phyloP scores from a whole-genome alignment of 2,329 filamentous ascomycete genomes.

The Xylaria sp. region DNA sequence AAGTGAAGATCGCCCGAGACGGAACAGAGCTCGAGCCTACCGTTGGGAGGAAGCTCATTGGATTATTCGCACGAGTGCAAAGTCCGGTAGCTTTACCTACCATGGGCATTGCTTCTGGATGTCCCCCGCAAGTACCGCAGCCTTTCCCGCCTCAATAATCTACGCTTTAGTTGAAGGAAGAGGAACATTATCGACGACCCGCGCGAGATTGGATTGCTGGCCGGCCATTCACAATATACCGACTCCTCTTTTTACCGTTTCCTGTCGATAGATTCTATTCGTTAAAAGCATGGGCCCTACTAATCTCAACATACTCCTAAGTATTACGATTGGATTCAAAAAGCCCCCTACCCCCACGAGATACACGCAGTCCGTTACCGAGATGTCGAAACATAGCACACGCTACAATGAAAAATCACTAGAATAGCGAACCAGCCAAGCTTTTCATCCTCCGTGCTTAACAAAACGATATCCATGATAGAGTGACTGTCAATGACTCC shows the following conservation, averaged over 20 bases:
- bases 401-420: constrained; percentile 2
- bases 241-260: background rate
- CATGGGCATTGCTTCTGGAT: constrained; percentile 46
- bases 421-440: background rate
- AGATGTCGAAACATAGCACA: background rate
- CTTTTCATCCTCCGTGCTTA: background rate
- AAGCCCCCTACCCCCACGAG: too few relatives aligned
- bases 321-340: constrained; percentile 1
- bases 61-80: constrained; percentile 72
- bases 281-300: background rate
- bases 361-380: background rate
- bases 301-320: background rate
- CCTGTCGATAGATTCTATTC: background rate
- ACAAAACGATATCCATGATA: background rate
- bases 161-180: background rate
- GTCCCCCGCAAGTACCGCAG: constrained; percentile 44
- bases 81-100: constrained; percentile 44
- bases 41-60: constrained; percentile 76
- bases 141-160: constrained; percentile 41
- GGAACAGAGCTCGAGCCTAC: constrained; percentile 90
- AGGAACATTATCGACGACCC: background rate
- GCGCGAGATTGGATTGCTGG: background rate
- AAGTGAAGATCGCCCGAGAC: constrained; percentile 94
- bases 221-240: background rate
- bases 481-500: background rate